Evolutionary conservation across 345 rosid genomes (phyloP), one percentile per base, ranked within the genome.

Genomic region (Viola odorata): DNA sequence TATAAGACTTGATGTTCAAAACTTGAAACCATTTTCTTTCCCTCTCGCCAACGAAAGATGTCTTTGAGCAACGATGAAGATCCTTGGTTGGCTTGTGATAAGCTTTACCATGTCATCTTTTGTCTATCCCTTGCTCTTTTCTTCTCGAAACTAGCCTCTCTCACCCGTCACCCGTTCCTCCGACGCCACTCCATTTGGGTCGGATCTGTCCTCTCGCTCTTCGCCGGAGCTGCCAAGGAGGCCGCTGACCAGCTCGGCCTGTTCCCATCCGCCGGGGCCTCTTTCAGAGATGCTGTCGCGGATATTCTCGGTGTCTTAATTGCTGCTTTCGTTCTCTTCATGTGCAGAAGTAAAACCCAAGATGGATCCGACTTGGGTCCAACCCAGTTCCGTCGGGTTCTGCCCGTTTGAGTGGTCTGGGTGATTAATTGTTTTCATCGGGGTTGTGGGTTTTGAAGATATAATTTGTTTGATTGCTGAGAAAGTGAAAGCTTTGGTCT

Each of bases 161-260:
- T 68, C 54, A 38, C 90, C 9, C 77, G 80, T 36, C 65, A 78
- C 79, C 59, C 82, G 3, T 83, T 82, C 60, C 78, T 92, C 52
- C 85, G 86, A 41, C 81, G 78, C 53, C 71, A 81, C 67, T 85
- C 86, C 36, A 69, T 87, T 37, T 58, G 68, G 64, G 53, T 81
- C 74, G 98, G 96, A 55, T 87, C 96, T 57, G 65, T 76, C 6
- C 69, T 83, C 67, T 89, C 98, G 50, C 91, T 89, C 66, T 51
- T 77, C 52, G 88, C 91, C 62, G 98, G 98, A 49, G 96, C 94
- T 11, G 86, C 91, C 73, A 92, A 92, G 76, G 96, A 92, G 77
- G 84, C 80, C 8, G 96, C 87, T n/a, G 94, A 92, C 64, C 94
- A 92, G 5, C 53, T 92, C 52, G 91, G 94, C 1, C 0, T 84